Conservation (phyloP, 164 flowering plant genomes). For the Euptelea pleiosperma region DNA sequence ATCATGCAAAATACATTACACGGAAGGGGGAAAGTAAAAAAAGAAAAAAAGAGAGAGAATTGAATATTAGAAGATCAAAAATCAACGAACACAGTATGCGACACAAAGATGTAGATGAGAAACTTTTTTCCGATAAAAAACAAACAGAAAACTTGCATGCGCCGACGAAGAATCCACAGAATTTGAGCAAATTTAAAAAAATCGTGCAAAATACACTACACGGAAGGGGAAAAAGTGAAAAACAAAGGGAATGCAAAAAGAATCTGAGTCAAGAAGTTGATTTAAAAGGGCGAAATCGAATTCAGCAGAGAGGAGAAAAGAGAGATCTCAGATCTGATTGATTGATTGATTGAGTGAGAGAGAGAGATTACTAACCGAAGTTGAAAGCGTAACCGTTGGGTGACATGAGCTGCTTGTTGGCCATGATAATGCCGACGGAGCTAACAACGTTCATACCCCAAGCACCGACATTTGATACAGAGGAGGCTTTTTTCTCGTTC, state of each 20-base stretch:
- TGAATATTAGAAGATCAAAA: no score
- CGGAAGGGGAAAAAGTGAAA: no score
- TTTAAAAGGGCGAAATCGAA: background rate
- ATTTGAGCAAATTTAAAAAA: no score
- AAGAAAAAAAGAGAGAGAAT: no score
- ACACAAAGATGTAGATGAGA: no score
- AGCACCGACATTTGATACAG: constrained; percentile 81
- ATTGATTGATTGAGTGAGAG: background rate
- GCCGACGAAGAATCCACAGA: no score
- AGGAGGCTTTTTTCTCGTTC: constrained; percentile 44
- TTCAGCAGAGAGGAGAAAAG: background rate
- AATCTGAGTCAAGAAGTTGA: background rate
- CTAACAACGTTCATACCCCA: constrained; percentile 91
- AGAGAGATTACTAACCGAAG: constrained; percentile 53
- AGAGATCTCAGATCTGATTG: constrained; percentile 16
- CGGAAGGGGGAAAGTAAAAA: no score
- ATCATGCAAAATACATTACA: no score
- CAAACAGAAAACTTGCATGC: no score
- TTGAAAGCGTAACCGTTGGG: constrained; percentile 63
- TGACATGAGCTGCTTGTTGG: constrained; percentile 93
- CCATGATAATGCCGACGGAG: constrained; percentile 92
- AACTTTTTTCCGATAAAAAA: no score
- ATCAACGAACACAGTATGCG: no score
- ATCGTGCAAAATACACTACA: no score
- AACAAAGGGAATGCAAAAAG: background rate